phyloP scores from a whole-genome alignment of 768 basidiomycete species.

The Boletus patriciae region DNA sequence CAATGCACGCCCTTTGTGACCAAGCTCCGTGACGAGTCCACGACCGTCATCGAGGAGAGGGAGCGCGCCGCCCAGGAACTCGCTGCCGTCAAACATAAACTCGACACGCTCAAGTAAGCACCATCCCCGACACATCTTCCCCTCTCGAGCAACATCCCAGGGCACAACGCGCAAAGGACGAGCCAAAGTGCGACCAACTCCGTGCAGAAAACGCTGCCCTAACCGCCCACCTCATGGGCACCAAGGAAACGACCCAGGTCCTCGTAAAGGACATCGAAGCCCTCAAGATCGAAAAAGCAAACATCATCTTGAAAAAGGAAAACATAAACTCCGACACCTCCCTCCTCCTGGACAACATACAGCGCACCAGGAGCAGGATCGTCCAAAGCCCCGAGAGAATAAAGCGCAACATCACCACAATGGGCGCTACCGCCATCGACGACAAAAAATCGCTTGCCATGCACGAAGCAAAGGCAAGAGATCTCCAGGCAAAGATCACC shows the following conservation, averaged over 20 bases:
- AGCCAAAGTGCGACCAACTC: slow-evolving; percentile 64
- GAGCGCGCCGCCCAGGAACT: slow-evolving; percentile 53
- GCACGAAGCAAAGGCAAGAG: slow-evolving; percentile 73
- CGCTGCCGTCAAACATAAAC: slow-evolving; percentile 48
- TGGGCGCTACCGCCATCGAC: slow-evolving; percentile 63
- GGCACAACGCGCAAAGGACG: slow-evolving; percentile 62
- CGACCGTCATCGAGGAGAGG: slow-evolving; percentile 59
- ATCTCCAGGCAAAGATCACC: slow-evolving; percentile 72
- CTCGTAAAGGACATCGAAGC: slow-evolving; percentile 66
- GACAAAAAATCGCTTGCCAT: slow-evolving; percentile 66
- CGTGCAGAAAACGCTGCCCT: slow-evolving; percentile 59
- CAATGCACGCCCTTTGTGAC: slow-evolving; percentile 64
- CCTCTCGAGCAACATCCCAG: slow-evolving; percentile 35
- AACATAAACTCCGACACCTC: slow-evolving; percentile 59
- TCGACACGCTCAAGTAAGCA: slow-evolving; percentile 57
- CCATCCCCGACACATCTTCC: background rate
- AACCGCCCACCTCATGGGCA: slow-evolving; percentile 64
- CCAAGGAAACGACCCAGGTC: slow-evolving; percentile 61
- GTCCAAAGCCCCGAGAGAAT: slow-evolving; percentile 92
- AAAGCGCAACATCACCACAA: slow-evolving; percentile 75
- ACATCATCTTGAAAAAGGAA: slow-evolving; percentile 67
- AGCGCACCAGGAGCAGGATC: slow-evolving; percentile 67
- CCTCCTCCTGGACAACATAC: slow-evolving; percentile 58
- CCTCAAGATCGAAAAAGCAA: slow-evolving; percentile 70
- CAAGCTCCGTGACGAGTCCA: slow-evolving; percentile 60